Conservation (phyloP, 1,284 basidiomycete species). For the Sporisorium exsertum region DNA sequence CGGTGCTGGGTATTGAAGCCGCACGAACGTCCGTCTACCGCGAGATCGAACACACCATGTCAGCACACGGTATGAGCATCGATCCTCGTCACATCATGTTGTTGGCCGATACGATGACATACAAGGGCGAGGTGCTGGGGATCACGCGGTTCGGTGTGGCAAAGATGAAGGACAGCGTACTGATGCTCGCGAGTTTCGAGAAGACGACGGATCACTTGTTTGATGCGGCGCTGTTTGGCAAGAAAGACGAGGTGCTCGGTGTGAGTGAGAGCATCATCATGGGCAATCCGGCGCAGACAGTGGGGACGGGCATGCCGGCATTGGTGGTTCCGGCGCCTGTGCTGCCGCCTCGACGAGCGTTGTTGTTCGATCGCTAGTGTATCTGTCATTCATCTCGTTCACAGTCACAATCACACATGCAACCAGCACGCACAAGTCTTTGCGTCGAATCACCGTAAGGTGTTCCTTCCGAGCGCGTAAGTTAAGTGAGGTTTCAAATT, state of each 20-base stretch:
- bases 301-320: conserved; percentile 81
- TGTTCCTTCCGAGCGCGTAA: too few species aligned
- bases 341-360: conserved; percentile 50
- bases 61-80: conserved; percentile 96
- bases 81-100: conserved; percentile 99
- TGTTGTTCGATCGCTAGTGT: conserved; percentile 56
- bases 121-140: conserved; percentile 98
- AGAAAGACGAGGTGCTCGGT: conserved; percentile 93
- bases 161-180: conserved; percentile 99
- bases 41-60: conserved; percentile 96
- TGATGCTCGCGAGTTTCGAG: conserved; percentile 99
- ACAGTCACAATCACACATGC: not conserved
- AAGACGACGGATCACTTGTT: conserved; percentile 99
- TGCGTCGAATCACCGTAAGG: not conserved
- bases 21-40: conserved; percentile 94
- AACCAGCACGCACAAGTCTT: not conserved
- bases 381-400: not conserved
- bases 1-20: conserved; percentile 96
- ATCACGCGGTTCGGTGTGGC: conserved; percentile 99
- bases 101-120: conserved; percentile 97
- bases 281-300: conserved; percentile 95
- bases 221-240: conserved; percentile 95
- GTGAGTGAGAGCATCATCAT: conserved; percentile 99
- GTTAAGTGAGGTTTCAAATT: too few species aligned
- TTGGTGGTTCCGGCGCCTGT: conserved; percentile 52